Conservation (phyloP, 495 filamentous ascomycete genomes). For the Aspergillus egyptiacus region DNA sequence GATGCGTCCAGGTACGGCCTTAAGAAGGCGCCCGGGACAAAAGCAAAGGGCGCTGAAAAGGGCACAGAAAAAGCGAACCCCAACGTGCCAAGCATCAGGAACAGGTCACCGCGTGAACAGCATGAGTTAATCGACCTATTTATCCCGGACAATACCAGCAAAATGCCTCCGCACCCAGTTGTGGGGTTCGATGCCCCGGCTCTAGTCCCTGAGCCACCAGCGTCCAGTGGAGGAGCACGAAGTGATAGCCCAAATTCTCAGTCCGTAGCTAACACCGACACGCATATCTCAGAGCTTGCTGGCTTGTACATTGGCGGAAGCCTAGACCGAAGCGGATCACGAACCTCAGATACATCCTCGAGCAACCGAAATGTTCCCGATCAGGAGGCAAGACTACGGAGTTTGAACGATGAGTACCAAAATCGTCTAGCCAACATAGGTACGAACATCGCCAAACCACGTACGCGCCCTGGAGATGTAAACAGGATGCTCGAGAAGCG, state of each 20-base stretch:
- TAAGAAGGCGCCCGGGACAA: neutral
- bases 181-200: conserved; percentile 16
- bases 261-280: neutral
- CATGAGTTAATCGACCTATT: conserved; percentile 15
- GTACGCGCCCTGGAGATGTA: neutral
- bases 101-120: neutral
- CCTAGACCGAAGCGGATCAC: neutral
- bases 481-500: conserved; percentile 1
- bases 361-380: neutral
- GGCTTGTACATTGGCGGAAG: neutral
- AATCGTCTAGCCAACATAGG: neutral
- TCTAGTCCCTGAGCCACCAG: conserved; percentile 9
- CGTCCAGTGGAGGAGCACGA: neutral
- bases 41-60: neutral
- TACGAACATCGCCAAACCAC: neutral
- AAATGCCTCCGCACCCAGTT: neutral
- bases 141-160: neutral
- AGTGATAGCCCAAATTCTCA: neutral
- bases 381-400: neutral
- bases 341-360: neutral
- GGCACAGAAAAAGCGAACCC: neutral
- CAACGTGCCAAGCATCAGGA: neutral
- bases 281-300: neutral
- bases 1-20: conserved; percentile 17
- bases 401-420: neutral